Evolutionary conservation across 2,329 filamentous ascomycete genomes (phyloP).

Genomic region (Colletotrichum paranaense): DNA sequence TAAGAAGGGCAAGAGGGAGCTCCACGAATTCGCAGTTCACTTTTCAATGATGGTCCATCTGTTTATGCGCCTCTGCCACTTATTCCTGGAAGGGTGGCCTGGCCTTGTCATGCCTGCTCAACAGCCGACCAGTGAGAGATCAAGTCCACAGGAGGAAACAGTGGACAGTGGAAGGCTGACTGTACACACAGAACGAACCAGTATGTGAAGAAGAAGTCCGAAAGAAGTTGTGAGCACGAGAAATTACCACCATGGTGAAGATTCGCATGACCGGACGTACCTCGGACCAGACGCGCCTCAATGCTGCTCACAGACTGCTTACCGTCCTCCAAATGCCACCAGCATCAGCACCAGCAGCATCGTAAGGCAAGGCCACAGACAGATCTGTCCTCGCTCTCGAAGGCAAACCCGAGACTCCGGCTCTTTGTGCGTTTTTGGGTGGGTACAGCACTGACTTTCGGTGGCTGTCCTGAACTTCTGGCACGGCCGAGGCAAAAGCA

Average conservation of each 20-base stretch:
- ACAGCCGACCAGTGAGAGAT: not conserved
- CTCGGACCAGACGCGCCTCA: not conserved
- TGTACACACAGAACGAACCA: not conserved
- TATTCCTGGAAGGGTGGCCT: not conserved
- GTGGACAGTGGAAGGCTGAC: not conserved
- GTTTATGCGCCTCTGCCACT: not conserved
- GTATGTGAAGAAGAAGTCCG: not conserved
- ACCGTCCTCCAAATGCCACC: not conserved
- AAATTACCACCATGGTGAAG: not conserved
- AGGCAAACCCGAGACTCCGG: slow-evolving; percentile 21
- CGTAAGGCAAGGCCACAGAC: not conserved
- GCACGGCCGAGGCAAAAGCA: slow-evolving; percentile 5
- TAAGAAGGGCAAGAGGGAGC: not conserved
- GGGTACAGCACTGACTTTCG: slow-evolving; percentile 3
- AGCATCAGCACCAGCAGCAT: not conserved
- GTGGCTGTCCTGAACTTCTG: not conserved
- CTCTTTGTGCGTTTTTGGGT: slow-evolving; percentile 16
- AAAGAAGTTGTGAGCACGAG: not conserved
- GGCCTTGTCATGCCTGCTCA: not conserved
- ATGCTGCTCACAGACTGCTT: not conserved
- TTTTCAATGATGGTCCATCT: not conserved
- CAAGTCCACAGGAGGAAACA: too few relatives aligned
- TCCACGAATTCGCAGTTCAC: not conserved
- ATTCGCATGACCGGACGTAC: not conserved
- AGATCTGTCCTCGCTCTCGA: not conserved